These are phyloP conservation scores for Blastocrithidia nonstop DNA, from an alignment of 208 protist genomes.

Conservation along the genomic window DNA sequence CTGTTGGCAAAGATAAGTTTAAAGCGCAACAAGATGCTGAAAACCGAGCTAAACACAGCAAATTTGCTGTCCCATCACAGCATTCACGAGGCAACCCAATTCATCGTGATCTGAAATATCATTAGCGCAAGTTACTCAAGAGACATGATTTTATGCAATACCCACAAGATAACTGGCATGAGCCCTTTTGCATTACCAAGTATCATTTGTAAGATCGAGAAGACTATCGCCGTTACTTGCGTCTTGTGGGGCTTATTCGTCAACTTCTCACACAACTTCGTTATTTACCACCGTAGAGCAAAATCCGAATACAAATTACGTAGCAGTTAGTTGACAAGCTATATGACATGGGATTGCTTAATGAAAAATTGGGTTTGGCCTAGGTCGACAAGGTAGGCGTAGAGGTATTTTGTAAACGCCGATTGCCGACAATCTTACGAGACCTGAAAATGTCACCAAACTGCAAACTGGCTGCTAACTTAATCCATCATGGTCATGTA, in stretches of 20 bases:
- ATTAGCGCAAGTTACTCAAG: constrained; percentile 82
- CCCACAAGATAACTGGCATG: constrained; percentile 83
- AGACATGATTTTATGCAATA: constrained; percentile 90
- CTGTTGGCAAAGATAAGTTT: constrained; percentile 21
- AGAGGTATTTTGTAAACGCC: constrained; percentile 80
- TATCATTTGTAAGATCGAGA: constrained; percentile 87
- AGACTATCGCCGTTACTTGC: constrained; percentile 84
- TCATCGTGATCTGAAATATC: constrained; percentile 73
- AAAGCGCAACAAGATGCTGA: constrained; percentile 31
- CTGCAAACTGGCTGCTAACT: constrained; percentile 65
- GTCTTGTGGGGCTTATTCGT: constrained; percentile 71
- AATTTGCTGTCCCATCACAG: constrained; percentile 55
- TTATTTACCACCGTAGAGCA: constrained; percentile 75
- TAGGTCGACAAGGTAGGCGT: constrained; percentile 84
- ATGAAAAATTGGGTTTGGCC: constrained; percentile 66
- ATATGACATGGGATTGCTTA: constrained; percentile 81
- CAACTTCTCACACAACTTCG: constrained; percentile 79
- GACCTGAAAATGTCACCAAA: constrained; percentile 81
- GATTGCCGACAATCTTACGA: constrained; percentile 74
- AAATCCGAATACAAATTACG: constrained; percentile 83
- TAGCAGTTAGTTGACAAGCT: constrained; percentile 82
- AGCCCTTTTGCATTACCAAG: constrained; percentile 84
- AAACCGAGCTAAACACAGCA: constrained; percentile 70
- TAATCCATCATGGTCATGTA: constrained; percentile 83
- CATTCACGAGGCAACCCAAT: constrained; percentile 73